Base-by-base conservation (phyloP, 1,139 yeast genomes). In the Taiozyma sp. region DNA sequence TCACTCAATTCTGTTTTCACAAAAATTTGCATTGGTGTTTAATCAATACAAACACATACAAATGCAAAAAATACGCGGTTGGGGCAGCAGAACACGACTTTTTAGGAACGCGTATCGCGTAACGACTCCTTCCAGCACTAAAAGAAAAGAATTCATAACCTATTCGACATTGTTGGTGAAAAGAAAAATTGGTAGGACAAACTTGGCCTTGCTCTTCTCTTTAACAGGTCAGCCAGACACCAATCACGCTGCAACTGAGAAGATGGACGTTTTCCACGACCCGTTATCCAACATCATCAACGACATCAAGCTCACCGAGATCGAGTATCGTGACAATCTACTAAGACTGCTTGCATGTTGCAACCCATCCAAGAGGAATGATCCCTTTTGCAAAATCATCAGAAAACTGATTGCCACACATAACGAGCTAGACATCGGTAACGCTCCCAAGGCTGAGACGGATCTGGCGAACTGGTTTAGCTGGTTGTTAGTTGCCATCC, bases 401-500 rank as follows among this genome's bases (percentile, higher is more conserved):
- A 43, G 52, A 28, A 45, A 42, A 16, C 39, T 55, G 16, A 44
- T 50, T 26, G 53, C 51, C 2, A 39, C 44, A n/a, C 58, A 55
- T 43, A 47, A 47, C 28, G 52, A 49, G 3, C 29, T 55, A 16
- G 35, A 28, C 13, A 46, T 55, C 4, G 48, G 49, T 29, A 46
- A 44, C 14, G 22, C 32, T 3, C 46, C 49, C 16, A 42, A 50
- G 4, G 14, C 40, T 6, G 46, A 48, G 6, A 45, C 43, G 2
- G 52, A 50, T 16, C 14, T 49, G 9, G 9, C 41, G 5, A 14
- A 19, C 6, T 37, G 41, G 41, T 37, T 37, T 14, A 37, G 28
- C 0, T 56, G 59, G 67, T 51, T 53, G 8, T 49, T 48, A 19
- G 43, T 42, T 19, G 57, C 55, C 8, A 54, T 62, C 1, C 60